A percentile compares a stretch with the other conserved stretches of the same genome.
Conservation (phyloP, 495 filamentous ascomycete species). For the Trichoderma reesei region DNA sequence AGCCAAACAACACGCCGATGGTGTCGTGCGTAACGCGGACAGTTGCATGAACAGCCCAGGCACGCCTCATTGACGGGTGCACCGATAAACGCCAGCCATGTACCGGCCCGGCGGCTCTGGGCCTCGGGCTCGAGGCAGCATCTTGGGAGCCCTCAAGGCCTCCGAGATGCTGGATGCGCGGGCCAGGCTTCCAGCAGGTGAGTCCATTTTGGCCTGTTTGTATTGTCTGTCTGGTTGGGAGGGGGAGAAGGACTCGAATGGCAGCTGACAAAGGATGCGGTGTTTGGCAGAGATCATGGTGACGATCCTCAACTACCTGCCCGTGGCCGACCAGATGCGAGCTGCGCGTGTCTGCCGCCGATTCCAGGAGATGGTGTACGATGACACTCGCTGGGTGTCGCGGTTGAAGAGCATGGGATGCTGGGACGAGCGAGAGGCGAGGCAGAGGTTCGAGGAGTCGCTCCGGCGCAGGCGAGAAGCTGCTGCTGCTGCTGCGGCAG, state of each 20-base stretch:
- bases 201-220: not conserved
- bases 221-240: not conserved
- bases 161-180: constrained; percentile 68
- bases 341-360: constrained; percentile 83
- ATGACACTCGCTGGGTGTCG: constrained; percentile 91
- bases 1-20: not conserved
- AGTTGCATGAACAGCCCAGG: not conserved
- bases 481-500: constrained; percentile 17
- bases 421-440: constrained; percentile 86
- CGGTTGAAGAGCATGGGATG: constrained; percentile 74
- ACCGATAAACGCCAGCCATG: constrained; percentile 7
- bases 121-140: constrained; percentile 29
- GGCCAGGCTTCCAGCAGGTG: constrained; percentile 72
- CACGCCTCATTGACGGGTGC: constrained; percentile 8
- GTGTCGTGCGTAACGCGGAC: not conserved
- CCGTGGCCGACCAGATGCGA: constrained; percentile 69
- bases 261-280: constrained; percentile 15
- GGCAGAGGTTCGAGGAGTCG: constrained; percentile 64
- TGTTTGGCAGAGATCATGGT: constrained; percentile 66
- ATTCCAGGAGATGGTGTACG: constrained; percentile 97
- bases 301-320: constrained; percentile 79
- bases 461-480: constrained; percentile 57
- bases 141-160: constrained; percentile 63
- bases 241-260: not conserved
- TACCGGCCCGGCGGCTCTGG: constrained; percentile 16